These are phyloP conservation scores for Zygotorulaspora danielsina DNA, from an alignment of 805 yeast species.

Conservation along the genomic window DNA sequence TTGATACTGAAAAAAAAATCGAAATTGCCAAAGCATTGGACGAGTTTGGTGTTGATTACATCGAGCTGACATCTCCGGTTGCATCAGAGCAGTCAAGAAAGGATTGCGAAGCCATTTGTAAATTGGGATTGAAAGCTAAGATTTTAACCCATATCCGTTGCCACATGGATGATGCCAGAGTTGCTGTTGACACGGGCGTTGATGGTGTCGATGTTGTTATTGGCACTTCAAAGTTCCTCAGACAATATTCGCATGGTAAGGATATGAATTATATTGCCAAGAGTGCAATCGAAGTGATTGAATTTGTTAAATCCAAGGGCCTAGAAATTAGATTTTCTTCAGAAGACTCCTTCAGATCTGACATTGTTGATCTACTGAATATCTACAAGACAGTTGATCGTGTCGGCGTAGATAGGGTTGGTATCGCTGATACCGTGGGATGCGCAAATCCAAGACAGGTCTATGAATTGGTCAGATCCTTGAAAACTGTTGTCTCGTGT, in stretches of 20 bases:
- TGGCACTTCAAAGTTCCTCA: conserved; percentile 92
- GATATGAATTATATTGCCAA: conserved; percentile 97
- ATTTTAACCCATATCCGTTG: conserved; percentile 95
- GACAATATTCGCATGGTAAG: conserved; percentile 95
- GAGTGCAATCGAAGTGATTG: conserved; percentile 93
- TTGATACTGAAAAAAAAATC: conserved; percentile 88
- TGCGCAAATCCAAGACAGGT: conserved; percentile 99
- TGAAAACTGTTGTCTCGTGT: conserved; percentile 88
- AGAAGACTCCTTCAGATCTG: conserved; percentile 96
- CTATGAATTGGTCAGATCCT: conserved; percentile 89
- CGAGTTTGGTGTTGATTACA: conserved; percentile 97
- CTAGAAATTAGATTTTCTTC: conserved; percentile 94
- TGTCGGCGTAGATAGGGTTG: conserved; percentile 97
- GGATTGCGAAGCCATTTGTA: conserved; percentile 98
- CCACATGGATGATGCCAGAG: conserved; percentile 97
- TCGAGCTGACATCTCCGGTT: conserved; percentile 97
- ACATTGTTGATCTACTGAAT: conserved; percentile 89
- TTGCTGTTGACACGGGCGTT: conserved; percentile 97
- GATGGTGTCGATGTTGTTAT: conserved; percentile 98
- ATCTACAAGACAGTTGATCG: conserved; percentile 95
- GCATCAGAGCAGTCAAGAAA: conserved; percentile 89
- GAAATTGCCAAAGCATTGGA: conserved; percentile 96
- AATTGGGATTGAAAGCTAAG: conserved; percentile 94
- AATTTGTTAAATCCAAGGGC: conserved; percentile 93
- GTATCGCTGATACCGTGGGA: conserved; percentile 98